Evolutionary conservation across 352 stramenopile species (phyloP).

Genomic region (Pythium phragmiticola): DNA sequence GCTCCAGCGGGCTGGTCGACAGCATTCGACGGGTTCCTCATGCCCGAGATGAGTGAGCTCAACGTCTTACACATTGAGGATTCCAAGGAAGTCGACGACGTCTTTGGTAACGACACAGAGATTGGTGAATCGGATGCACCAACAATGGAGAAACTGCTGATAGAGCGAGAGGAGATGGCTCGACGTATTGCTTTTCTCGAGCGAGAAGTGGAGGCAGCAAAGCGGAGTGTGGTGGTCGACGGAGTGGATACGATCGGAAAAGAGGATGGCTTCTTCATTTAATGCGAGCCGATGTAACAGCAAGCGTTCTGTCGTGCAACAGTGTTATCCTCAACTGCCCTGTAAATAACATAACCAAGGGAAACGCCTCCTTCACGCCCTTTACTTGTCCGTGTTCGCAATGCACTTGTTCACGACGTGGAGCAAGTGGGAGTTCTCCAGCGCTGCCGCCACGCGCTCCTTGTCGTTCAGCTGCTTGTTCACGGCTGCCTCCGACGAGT

Average conservation of each 20-base stretch:
- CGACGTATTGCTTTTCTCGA: conserved; percentile 44
- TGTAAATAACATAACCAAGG: conserved; percentile 20
- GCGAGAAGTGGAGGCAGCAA: conserved; percentile 14
- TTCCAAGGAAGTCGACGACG: conserved; percentile 34
- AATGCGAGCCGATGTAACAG: background rate
- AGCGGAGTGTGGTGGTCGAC: conserved; percentile 4
- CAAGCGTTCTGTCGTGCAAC: too few relatives aligned
- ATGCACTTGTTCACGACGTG: conserved; percentile 97
- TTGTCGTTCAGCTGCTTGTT: conserved; percentile 98
- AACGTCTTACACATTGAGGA: conserved; percentile 35
- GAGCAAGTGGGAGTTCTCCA: conserved; percentile 96
- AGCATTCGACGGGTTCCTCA: background rate
- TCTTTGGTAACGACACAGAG: conserved; percentile 24
- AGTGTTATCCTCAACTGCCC: background rate
- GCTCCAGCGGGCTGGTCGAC: conserved; percentile 20
- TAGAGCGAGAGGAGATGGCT: conserved; percentile 37
- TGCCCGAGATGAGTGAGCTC: conserved; percentile 1
- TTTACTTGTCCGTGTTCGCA: conserved; percentile 85
- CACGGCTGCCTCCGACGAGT: conserved; percentile 93
- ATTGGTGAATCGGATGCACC: background rate
- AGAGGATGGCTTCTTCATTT: conserved; percentile 27
- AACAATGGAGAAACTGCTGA: conserved; percentile 28
- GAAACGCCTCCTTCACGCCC: background rate
- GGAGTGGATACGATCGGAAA: background rate
- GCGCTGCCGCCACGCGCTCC: conserved; percentile 93